Conservation (phyloP, 108 stramenopile species). For the Nitzschia inconspicua region DNA sequence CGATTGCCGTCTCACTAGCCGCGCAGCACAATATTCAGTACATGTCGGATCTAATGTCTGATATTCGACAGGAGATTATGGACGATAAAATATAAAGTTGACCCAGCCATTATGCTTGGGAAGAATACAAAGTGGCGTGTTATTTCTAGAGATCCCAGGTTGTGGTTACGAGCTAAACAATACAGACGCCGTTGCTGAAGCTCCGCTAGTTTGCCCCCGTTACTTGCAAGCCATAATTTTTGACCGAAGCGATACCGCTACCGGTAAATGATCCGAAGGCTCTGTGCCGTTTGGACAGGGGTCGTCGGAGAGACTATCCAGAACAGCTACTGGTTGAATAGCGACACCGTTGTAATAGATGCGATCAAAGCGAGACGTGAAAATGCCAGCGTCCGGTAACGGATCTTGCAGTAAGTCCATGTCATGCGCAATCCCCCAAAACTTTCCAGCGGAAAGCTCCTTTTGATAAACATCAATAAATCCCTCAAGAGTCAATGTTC, state of each 20-base stretch:
- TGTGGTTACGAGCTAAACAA: no score
- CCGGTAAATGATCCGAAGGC: conserved; percentile 90
- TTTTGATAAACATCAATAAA: conserved; percentile 75
- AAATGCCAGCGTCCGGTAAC: conserved; percentile 66
- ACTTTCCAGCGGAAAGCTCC: conserved; percentile 85
- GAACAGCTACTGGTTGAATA: conserved; percentile 50
- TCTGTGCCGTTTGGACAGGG: conserved; percentile 81
- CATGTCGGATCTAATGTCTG: conserved; percentile 89
- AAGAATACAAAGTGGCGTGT: no score
- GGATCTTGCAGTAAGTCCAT: conserved; percentile 75
- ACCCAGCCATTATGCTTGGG: no score
- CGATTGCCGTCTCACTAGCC: conserved; percentile 67
- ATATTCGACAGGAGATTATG: conserved; percentile 78
- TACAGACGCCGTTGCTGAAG: no score
- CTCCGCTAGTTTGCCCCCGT: no score
- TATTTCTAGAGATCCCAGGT: no score
- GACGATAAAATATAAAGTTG: conserved; percentile 76
- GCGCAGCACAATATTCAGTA: conserved; percentile 89
- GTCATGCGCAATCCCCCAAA: conserved; percentile 93
- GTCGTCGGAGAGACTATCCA: conserved; percentile 41
- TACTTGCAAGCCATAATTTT: no score
- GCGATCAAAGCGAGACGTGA: conserved; percentile 82
- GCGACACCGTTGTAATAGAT: conserved; percentile 66
- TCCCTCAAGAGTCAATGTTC: conserved; percentile 52
- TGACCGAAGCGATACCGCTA: conserved; percentile 65